Conservation (phyloP, 2,329 filamentous ascomycete species). For the Didymella exigua region DNA sequence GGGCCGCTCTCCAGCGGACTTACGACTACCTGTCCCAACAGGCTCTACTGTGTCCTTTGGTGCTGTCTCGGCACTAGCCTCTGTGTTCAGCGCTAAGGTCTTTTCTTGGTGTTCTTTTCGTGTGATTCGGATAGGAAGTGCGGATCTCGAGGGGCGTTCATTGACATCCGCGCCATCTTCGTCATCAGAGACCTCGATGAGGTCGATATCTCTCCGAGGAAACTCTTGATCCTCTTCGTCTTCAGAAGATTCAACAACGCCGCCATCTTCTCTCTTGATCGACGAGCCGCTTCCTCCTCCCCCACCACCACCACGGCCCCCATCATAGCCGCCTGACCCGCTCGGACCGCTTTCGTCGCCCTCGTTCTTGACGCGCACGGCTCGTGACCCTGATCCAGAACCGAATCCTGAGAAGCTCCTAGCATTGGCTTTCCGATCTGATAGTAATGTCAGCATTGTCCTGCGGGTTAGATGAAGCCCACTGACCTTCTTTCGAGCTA, state of each 20-base stretch:
- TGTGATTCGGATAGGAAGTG: slow-evolving; percentile 60
- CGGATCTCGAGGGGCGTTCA: slow-evolving; percentile 29
- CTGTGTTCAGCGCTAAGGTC: slow-evolving; percentile 59
- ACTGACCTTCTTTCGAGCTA: slow-evolving; percentile 32
- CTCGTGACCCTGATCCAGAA: slow-evolving; percentile 39
- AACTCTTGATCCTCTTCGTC: slow-evolving; percentile 54
- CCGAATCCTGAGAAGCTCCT: slow-evolving; percentile 33
- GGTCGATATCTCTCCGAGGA: slow-evolving; percentile 61
- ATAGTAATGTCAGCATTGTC: slow-evolving; percentile 12
- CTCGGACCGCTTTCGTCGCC: slow-evolving; percentile 31
- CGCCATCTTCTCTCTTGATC: slow-evolving; percentile 45
- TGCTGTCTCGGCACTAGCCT: slow-evolving; percentile 55
- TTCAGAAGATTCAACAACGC: slow-evolving; percentile 55
- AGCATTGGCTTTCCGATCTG: slow-evolving; percentile 31
- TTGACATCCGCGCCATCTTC: slow-evolving; percentile 49
- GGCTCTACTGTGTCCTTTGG: slow-evolving; percentile 47
- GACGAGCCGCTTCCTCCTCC: slow-evolving; percentile 23
- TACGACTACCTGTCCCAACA: slow-evolving; percentile 40
- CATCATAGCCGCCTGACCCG: slow-evolving; percentile 21
- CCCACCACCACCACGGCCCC: slow-evolving; percentile 5
- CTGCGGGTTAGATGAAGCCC: background rate
- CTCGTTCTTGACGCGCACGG: slow-evolving; percentile 41
- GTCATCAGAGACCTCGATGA: slow-evolving; percentile 63
- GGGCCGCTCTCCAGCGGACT: slow-evolving; percentile 21
- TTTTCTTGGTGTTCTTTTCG: slow-evolving; percentile 63